Base-by-base conservation (phyloP, 164 flowering plant species). In the Liquidambar formosana region DNA sequence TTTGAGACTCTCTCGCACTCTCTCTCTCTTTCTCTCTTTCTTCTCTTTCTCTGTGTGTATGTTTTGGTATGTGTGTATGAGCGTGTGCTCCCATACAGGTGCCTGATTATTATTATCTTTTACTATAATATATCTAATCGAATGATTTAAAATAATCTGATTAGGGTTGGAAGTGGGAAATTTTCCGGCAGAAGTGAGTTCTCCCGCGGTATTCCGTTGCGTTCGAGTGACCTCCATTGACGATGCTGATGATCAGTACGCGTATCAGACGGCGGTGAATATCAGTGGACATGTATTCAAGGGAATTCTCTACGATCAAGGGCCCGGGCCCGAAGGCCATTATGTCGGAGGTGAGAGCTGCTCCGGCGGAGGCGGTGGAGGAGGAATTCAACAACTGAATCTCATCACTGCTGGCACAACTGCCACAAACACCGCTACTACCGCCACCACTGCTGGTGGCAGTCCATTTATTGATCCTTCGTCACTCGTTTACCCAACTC, bases 241-340 rank as follows among this genome's bases (percentile, higher is more conserved):
- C 22, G 93, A 87, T 11, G 74, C 70, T 0, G 89, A 85, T 1
- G 95, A 92, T 33, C 88, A 86, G 75, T 83, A 69, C 43, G 98
- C 95, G 3, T 94, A 90, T 78, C 93, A 92, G 72, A 89, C 98
- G 61, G 90, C 97, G 18, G 92, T 94, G 57, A 92, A 78, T 79
- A 94, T 94, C 5, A 90, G 94, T 1, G 98, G 98, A 1, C 97
- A 92, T 58, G 80, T 90, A 2, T 94, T 92, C 81, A 94, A 82
- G 72, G 98, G 98, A 25, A 86, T 92, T 71, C 84, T 94, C 15
- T 94, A 90, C 61, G 95, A 94, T 82, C 90, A 87, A 54, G 98
- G 98, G n/a, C n/a, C n/a, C n/a, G n/a, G n/a, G 12, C 89, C 83
- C 0, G 96, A 89, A 3, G 58, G 44, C 13, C 77, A 76, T 15